Evolutionary conservation across 257 asterid species (phyloP).

Genomic region (Fraxinus excelsior): DNA sequence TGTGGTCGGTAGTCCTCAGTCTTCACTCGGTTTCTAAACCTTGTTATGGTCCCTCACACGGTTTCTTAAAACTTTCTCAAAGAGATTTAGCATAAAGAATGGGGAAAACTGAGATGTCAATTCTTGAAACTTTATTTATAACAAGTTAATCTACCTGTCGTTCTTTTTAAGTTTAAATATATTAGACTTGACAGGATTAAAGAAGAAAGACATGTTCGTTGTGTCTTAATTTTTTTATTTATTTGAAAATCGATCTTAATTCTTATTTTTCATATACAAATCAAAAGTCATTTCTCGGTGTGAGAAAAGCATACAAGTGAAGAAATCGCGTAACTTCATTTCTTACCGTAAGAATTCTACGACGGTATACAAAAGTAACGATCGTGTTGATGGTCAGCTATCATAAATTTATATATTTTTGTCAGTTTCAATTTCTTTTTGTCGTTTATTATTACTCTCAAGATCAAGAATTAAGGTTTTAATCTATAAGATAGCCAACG

Average conservation of each 20-base stretch:
- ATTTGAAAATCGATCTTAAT: no score
- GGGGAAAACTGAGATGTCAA: not conserved
- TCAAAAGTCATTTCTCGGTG: not conserved
- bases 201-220: not conserved
- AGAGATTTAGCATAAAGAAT: not conserved
- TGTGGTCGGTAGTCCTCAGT: not conserved
- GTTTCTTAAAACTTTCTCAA: not conserved
- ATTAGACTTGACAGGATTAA: not conserved
- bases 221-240: no score
- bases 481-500: no score
- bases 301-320: not conserved
- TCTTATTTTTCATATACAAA: not conserved
- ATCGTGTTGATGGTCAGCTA: not conserved
- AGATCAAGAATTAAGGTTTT: not conserved
- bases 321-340: no score
- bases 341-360: no score
- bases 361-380: no score
- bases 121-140: not conserved
- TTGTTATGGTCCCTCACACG: constrained; percentile 1
- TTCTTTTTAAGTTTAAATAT: not conserved
- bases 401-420: no score
- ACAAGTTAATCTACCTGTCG: not conserved
- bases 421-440: no score
- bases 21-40: not conserved
- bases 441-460: not conserved